These are phyloP conservation scores for Capsaspora owczarzaki DNA, from an alignment of 78 protist genomes.

Conservation along the genomic window DNA sequence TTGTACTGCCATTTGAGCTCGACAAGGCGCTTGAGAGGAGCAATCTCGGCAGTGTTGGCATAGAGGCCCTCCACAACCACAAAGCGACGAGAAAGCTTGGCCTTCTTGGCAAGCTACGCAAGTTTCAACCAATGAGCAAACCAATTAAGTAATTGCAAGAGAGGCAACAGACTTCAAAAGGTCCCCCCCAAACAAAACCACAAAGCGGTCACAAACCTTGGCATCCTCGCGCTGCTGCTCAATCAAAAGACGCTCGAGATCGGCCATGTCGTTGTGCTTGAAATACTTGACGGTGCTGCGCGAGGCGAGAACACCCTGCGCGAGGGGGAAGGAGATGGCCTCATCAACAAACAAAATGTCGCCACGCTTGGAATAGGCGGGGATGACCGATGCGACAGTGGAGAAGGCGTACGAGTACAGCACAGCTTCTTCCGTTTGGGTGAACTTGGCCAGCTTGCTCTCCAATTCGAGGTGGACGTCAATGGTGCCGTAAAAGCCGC, in stretches of 20 bases:
- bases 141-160: too few species aligned
- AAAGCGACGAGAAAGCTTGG: constrained; percentile 53
- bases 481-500: constrained; percentile 97
- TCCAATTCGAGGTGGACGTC: constrained; percentile 83
- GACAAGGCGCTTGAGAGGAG: constrained; percentile 37
- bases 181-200: too few species aligned
- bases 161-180: too few species aligned
- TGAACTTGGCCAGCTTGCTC: constrained; percentile 52
- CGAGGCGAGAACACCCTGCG: constrained; percentile 62
- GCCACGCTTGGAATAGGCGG: constrained; percentile 73
- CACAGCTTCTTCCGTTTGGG: constrained; percentile 55
- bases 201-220: background rate
- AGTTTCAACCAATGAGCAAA: background rate
- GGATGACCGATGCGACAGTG: constrained; percentile 78
- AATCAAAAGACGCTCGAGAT: constrained; percentile 35
- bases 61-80: constrained; percentile 83
- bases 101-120: background rate
- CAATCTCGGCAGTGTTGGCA: constrained; percentile 55
- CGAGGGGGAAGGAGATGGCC: constrained; percentile 47
- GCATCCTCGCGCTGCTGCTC: background rate
- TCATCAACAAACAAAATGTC: constrained; percentile 76
- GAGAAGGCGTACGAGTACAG: constrained; percentile 81
- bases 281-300: constrained; percentile 46
- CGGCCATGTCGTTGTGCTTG: constrained; percentile 63
- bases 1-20: constrained; percentile 58